Evolutionary conservation across 495 filamentous ascomycete genomes (phyloP).

Genomic region (Hypomontagnella monticulosa): DNA sequence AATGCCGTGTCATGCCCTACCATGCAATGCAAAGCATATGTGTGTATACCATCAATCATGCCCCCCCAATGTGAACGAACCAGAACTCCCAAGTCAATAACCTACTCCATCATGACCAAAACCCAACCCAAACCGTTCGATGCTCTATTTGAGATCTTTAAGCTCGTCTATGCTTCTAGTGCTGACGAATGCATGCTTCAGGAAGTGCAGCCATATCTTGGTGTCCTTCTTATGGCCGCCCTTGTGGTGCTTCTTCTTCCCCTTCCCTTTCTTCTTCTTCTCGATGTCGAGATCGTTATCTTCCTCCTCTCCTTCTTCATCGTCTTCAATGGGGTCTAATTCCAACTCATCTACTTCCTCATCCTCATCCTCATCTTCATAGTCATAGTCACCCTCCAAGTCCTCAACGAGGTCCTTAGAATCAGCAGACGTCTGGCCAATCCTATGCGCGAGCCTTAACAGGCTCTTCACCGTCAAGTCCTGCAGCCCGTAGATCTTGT

Average conservation of each 20-base stretch:
- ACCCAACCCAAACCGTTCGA: background rate
- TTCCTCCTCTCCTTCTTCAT: conserved; percentile 47
- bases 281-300: conserved; percentile 3
- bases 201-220: conserved; percentile 78
- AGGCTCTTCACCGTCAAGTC: conserved; percentile 89
- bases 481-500: conserved; percentile 75
- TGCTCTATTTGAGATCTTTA: conserved; percentile 45
- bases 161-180: conserved; percentile 70
- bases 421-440: conserved; percentile 61
- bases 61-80: background rate
- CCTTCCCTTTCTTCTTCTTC: conserved; percentile 48
- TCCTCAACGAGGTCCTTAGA: conserved; percentile 14
- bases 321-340: conserved; percentile 41
- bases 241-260: conserved; percentile 49
- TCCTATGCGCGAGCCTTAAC: conserved; percentile 78
- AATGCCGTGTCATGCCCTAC: conserved; percentile 23
- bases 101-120: background rate
- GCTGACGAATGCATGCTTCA: conserved; percentile 81
- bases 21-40: conserved; percentile 13
- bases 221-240: conserved; percentile 59
- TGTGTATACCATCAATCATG: background rate
- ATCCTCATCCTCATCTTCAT: conserved; percentile 33
- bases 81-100: background rate
- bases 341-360: conserved; percentile 37
- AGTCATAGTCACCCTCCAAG: conserved; percentile 25